These are phyloP conservation scores for Daldinia sp. DNA, from an alignment of 2,329 filamentous ascomycete genomes.

Conservation along the genomic window DNA sequence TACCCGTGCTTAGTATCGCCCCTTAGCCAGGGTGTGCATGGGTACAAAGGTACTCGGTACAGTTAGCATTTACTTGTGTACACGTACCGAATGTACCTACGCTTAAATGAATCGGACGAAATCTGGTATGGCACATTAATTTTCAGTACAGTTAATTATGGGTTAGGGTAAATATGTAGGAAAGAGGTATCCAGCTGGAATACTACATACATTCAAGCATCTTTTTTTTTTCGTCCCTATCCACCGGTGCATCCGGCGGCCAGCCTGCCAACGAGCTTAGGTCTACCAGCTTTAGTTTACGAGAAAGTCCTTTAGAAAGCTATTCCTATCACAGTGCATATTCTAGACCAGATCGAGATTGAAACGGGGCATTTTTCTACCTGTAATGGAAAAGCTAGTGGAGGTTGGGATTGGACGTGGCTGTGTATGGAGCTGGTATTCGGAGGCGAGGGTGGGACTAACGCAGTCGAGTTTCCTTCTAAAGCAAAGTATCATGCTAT, in stretches of 20 bases:
- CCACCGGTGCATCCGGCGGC: not conserved
- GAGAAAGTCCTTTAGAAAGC: not conserved
- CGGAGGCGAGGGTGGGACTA: constrained; percentile 24
- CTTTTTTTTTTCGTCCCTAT: not conserved
- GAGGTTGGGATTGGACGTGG: constrained; percentile 22
- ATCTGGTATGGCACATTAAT: not conserved
- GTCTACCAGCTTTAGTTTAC: not conserved
- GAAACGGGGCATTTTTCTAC: constrained; percentile 7
- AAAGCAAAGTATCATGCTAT: constrained; percentile 24
- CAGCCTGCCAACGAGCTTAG: not conserved
- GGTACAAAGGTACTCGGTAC: constrained; percentile 6
- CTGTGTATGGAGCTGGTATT: constrained; percentile 26
- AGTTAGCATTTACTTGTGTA: not conserved
- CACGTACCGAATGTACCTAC: not conserved
- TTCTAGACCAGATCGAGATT: constrained; percentile 29
- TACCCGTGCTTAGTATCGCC: constrained; percentile 27
- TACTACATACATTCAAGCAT: too few relatives aligned
- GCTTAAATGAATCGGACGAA: too few relatives aligned
- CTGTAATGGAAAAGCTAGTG: not conserved
- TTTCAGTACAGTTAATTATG: not conserved
- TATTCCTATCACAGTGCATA: constrained; percentile 22
- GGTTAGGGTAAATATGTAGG: too few relatives aligned
- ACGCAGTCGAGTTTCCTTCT: constrained; percentile 19
- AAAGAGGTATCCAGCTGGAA: too few relatives aligned
- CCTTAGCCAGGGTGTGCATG: constrained; percentile 25